Conservation (phyloP, 2,329 filamentous ascomycete species). For the Phaeosphaeriaceae sp. region DNA sequence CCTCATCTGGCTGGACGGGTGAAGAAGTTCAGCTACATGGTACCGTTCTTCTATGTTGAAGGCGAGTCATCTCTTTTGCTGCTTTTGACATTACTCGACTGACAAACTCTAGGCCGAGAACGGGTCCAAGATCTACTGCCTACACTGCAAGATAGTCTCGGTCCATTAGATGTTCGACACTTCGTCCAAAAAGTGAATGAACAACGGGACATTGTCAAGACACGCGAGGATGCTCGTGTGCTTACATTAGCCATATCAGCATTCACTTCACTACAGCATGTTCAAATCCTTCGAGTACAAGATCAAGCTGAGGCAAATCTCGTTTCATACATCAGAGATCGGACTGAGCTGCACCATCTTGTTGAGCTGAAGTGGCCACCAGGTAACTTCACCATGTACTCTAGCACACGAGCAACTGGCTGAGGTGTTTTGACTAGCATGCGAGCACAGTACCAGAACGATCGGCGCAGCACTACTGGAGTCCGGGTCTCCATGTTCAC, state of each 20-base stretch:
- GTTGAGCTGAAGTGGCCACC: constrained; percentile 66
- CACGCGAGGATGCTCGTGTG: constrained; percentile 59
- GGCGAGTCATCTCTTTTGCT: constrained; percentile 41
- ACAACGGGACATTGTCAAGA: constrained; percentile 59
- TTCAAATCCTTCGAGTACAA: constrained; percentile 69
- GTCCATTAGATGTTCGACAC: constrained; percentile 48
- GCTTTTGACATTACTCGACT: constrained; percentile 19
- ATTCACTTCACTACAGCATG: constrained; percentile 68
- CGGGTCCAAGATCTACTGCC: constrained; percentile 50
- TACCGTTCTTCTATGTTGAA: constrained; percentile 65
- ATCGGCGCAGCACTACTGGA: constrained; percentile 64
- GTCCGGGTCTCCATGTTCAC: constrained; percentile 63
- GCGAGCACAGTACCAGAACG: constrained; percentile 66
- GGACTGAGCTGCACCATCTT: constrained; percentile 54
- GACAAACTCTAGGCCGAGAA: constrained; percentile 46
- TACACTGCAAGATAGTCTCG: constrained; percentile 44
- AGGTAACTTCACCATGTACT: background rate
- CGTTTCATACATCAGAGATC: constrained; percentile 59
- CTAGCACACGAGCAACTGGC: background rate
- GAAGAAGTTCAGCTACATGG: constrained; percentile 67
- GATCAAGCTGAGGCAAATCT: constrained; percentile 65
- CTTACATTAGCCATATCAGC: constrained; percentile 63
- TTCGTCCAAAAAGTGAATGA: constrained; percentile 57
- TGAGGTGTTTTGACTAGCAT: constrained; percentile 51
- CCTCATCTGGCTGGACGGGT: constrained; percentile 61